Base-by-base conservation (phyloP, 306 rosid genomes). In the Ceratonia siliqua region DNA sequence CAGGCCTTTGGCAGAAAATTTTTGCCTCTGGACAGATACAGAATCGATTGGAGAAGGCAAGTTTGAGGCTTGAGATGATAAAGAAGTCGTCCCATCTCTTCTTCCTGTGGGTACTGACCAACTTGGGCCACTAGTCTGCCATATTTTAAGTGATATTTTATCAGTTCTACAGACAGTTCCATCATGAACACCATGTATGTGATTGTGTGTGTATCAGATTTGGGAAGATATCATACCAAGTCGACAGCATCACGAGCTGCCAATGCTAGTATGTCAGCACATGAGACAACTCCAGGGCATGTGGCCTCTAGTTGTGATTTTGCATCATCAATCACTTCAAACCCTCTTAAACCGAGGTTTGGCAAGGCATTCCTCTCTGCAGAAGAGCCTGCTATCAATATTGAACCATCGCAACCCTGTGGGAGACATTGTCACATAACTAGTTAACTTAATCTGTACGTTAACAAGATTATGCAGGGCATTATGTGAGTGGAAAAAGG, bases 31-130 rank as follows among this genome's bases (percentile, higher is more conserved):
- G n/a, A n/a, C n/a, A n/a, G n/a, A 82, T 36, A 93, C 76, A 3
- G 93, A 42, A 32, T 93, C 96, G 4, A 90, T 86, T 27, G 98
- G 96, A 79, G 98, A 93, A 50, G 98, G 95, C 52, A 93, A 24
- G 43, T 73, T 83, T 15, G 91, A 79, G 30, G 92, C 90, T 73
- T 82, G 82, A 22, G 87, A 83, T 45, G 81, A 61, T 24, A 41
- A 78, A 28, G 96, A 93, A 30, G 67, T 68, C 57, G 69, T 65
- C 10, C 98, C 98, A 71, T 93, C 93, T 74, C 83, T 91, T 88
- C 96, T 87, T n/a, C 90, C 92, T 0, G 88, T 83, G 1, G 84
- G 85, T 7, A 91, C 92, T 15, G 83, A 35, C 90, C 94, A 91
- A 43, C 90, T 91, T 77, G 96, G 96, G 22, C 94, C 96, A 63